Conservation (phyloP, 495 filamentous ascomycete genomes). For the Neurospora sp. region DNA sequence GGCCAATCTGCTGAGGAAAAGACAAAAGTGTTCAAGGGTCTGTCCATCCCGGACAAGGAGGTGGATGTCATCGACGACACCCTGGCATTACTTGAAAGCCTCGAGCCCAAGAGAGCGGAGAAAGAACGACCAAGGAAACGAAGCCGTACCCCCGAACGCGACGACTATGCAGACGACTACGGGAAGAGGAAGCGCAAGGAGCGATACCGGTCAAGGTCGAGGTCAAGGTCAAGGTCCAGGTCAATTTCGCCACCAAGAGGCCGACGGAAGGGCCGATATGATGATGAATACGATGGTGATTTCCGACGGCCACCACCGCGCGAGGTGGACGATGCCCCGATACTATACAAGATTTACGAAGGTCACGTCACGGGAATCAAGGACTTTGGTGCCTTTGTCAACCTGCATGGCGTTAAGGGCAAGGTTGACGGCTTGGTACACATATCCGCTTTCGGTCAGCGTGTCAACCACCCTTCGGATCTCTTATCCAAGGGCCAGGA, state of each 20-base stretch:
- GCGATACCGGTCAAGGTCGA: conserved; percentile 34
- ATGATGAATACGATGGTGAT: conserved; percentile 56
- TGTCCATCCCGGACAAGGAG: conserved; percentile 78
- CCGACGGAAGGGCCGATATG: conserved; percentile 39
- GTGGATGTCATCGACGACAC: conserved; percentile 79
- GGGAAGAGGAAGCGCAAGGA: conserved; percentile 34
- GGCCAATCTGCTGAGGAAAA: conserved; percentile 46
- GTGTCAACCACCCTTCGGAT: conserved; percentile 88
- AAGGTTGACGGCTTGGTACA: conserved; percentile 93
- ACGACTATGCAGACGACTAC: conserved; percentile 42
- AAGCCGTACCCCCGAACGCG: conserved; percentile 52
- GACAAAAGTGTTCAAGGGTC: conserved; percentile 74
- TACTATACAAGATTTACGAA: conserved; percentile 81
- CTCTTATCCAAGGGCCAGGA: conserved; percentile 69
- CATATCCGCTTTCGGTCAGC: conserved; percentile 83
- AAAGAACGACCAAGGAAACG: conserved; percentile 50
- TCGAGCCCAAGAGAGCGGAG: conserved; percentile 57
- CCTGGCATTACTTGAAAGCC: conserved; percentile 76
- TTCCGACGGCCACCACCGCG: conserved; percentile 63
- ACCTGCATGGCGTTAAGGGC: conserved; percentile 73
- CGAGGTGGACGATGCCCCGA: conserved; percentile 70
- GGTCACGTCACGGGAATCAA: conserved; percentile 86
- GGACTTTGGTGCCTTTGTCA: conserved; percentile 94
- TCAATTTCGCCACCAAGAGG: conserved; percentile 36
- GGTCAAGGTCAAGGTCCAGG: conserved; percentile 47